Base-by-base conservation (phyloP, 352 stramenopile genomes). In the Phytophthora hybrid region DNA sequence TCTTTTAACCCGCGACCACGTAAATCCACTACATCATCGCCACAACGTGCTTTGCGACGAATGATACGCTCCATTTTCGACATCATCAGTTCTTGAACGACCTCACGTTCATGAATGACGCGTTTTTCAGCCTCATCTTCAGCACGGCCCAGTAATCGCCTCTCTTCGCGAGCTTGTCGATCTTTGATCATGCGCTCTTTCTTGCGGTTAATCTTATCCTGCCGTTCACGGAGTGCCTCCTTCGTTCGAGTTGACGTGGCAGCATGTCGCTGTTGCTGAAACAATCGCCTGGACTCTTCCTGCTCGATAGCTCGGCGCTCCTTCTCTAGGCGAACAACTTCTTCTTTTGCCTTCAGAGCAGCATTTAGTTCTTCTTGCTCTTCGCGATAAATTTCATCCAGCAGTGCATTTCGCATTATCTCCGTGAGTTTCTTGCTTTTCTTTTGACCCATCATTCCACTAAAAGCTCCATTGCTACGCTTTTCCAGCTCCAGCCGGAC, bases 151-250 rank as follows among this genome's bases (percentile, higher is more conserved):
- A 87, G 54, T 49, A 93, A 47, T 31, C 71, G 63, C 39, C 79
- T 78, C 70, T 94, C 88, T 70, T 92, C 83, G 44, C 81, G 76
- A 29, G 74, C 75, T 66, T 93, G 84, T 2, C 81, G 80, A 31
- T 89, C 84, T 55, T 89, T 90, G 23, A 92, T 71, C 41, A 80
- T 74, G 7, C 85, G 74, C 41, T 92, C 84, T 63, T 88, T 89
- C 41, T 84, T 81, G 49, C 81, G 74, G 4, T 78, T 47, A 5
- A 91, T 90, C 51, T 91, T 94, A 18, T 93, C 78, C 60, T 93
- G 78, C 0, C 84, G 82, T 56, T 93, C 87, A 4, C 80, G 78
- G 18, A 93, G 56, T 1, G 88, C 88, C 57, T 93, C 85, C 3
- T 79, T 81, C 0, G 88, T 94, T 31, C 87, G 68, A 11, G 74